A percentile compares a stretch with the other conserved stretches of the same genome.
These are phyloP conservation scores for Candida coleopterorum DNA, from an alignment of 805 yeast species.

Conservation along the genomic window DNA sequence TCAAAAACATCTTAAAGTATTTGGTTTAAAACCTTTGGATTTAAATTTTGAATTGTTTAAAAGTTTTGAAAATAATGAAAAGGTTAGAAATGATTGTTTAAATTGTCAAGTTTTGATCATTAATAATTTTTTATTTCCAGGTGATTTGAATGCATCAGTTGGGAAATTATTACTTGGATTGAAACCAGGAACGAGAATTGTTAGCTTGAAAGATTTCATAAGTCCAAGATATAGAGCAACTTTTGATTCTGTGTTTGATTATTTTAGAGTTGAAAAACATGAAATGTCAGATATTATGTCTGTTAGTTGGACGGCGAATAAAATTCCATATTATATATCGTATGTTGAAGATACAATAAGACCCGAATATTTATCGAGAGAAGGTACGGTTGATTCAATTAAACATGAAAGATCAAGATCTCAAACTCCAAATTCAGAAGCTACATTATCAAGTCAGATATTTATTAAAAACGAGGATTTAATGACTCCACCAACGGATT, in stretches of 20 bases:
- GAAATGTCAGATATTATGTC: constrained; percentile 62
- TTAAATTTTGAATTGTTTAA: constrained; percentile 57
- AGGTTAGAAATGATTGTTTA: constrained; percentile 50
- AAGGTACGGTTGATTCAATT: neutral
- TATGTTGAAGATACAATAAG: constrained; percentile 48
- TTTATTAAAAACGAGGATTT: constrained; percentile 4
- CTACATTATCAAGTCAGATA: neutral
- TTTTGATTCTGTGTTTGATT: constrained; percentile 56
- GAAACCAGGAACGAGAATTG: constrained; percentile 70
- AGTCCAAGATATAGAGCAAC: constrained; percentile 68
- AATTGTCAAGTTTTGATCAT: constrained; percentile 69
- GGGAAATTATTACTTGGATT: constrained; percentile 59
- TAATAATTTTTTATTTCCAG: constrained; percentile 81
- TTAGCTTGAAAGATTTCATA: constrained; percentile 74
- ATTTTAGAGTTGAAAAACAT: constrained; percentile 55
- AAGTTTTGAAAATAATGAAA: constrained; percentile 65
- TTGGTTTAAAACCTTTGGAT: constrained; percentile 59
- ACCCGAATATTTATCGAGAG: constrained; percentile 24
- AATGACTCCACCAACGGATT: constrained; percentile 6
- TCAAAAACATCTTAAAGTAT: constrained; percentile 49
- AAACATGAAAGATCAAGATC: neutral
- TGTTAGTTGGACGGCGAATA: constrained; percentile 89
- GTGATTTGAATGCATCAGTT: constrained; percentile 64
- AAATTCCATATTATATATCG: constrained; percentile 73
- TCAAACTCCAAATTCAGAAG: constrained; percentile 2